Conservation (phyloP, 208 protist genomes). For the Borovskyia barvae region DNA sequence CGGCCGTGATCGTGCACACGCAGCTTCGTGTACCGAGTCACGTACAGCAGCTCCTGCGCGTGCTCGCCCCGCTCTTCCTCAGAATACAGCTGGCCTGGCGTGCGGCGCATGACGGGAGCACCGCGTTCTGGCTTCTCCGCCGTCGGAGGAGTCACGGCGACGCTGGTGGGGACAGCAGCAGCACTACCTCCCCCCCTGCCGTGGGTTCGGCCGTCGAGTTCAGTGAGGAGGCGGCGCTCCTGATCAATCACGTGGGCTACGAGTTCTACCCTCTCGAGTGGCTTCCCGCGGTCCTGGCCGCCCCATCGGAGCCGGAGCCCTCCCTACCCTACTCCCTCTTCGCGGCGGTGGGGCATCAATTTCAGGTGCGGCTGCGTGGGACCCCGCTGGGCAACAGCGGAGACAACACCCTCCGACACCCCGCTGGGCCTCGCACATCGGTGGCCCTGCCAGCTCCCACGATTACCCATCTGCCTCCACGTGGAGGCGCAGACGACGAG, state of each 20-base stretch:
- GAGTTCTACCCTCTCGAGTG: conserved; percentile 85
- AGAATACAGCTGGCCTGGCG: conserved; percentile 15
- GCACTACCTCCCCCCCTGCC: too few relatives aligned
- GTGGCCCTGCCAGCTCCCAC: conserved; percentile 12
- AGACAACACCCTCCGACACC: conserved; percentile 25
- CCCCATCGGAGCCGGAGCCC: background rate
- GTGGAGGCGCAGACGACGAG: background rate
- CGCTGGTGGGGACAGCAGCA: background rate
- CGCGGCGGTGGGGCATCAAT: conserved; percentile 78
- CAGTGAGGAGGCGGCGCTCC: conserved; percentile 43
- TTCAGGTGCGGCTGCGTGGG: conserved; percentile 38
- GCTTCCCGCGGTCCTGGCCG: conserved; percentile 35
- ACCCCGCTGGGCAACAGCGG: conserved; percentile 29
- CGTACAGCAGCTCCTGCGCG: conserved; percentile 64
- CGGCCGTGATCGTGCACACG: conserved; percentile 66
- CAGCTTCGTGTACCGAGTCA: conserved; percentile 68
- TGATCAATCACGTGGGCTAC: conserved; percentile 74
- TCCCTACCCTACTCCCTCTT: conserved; percentile 58
- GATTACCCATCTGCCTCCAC: background rate
- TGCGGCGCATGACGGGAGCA: conserved; percentile 16
- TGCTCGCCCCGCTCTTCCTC: conserved; percentile 58
- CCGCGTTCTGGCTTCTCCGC: conserved; percentile 19
- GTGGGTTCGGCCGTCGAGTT: conserved; percentile 45
- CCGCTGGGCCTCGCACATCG: conserved; percentile 13
- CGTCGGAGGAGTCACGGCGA: background rate